Conservation (phyloP, 2,329 filamentous ascomycete species). For the Fusarium udum region DNA sequence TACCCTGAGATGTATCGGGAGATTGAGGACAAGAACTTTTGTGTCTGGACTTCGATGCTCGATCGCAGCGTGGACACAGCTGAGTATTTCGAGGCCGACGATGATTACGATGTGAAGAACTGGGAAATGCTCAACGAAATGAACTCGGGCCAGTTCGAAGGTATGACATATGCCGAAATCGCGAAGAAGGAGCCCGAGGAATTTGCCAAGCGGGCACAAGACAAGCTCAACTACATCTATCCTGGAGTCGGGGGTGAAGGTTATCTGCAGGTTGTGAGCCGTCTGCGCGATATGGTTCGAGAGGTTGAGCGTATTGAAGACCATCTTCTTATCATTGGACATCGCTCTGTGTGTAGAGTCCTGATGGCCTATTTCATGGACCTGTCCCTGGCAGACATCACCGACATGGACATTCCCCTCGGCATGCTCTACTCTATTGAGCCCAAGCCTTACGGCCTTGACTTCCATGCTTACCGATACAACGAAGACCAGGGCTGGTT, state of each 20-base stretch:
- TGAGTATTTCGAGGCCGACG: slow-evolving; percentile 87
- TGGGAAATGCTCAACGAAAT: slow-evolving; percentile 99
- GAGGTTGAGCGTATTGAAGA: slow-evolving; percentile 98
- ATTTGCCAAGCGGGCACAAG: slow-evolving; percentile 78
- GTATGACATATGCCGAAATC: slow-evolving; percentile 94
- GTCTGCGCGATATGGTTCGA: slow-evolving; percentile 92
- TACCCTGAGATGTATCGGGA: slow-evolving; percentile 84
- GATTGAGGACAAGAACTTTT: slow-evolving; percentile 86
- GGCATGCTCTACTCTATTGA: slow-evolving; percentile 95
- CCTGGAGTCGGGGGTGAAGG: slow-evolving; percentile 95
- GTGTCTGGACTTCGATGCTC: slow-evolving; percentile 98
- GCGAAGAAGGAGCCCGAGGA: slow-evolving; percentile 80
- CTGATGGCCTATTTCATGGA: slow-evolving; percentile 97
- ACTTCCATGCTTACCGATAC: slow-evolving; percentile 95
- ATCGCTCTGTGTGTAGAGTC: slow-evolving; percentile 91
- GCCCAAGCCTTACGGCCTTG: slow-evolving; percentile 96
- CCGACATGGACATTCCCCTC: slow-evolving; percentile 91
- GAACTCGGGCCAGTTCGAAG: slow-evolving; percentile 91
- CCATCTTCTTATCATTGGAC: slow-evolving; percentile 90
- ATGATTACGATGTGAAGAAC: slow-evolving; percentile 95
- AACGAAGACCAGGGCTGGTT: slow-evolving; percentile 83
- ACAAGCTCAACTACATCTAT: slow-evolving; percentile 97
- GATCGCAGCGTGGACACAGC: slow-evolving; percentile 88
- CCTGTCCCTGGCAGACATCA: slow-evolving; percentile 87
- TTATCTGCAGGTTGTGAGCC: slow-evolving; percentile 96